Evolutionary conservation across 2,329 filamentous ascomycete species (phyloP).

Genomic region (Magnaporthales sp.): DNA sequence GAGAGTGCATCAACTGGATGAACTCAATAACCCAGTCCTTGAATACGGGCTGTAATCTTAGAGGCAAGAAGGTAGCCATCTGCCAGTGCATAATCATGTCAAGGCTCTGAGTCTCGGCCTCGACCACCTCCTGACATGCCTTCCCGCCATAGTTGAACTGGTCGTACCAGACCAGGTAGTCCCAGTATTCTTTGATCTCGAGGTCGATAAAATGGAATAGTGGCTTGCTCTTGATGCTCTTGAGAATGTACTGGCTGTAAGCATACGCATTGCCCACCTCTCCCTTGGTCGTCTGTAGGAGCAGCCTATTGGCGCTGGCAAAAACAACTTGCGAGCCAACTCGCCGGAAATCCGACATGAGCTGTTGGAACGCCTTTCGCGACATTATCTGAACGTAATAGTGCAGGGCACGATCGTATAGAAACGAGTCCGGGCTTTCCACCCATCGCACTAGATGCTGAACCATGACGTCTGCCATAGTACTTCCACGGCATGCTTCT

Average conservation of each 20-base stretch:
- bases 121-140: slow-evolving; percentile 74
- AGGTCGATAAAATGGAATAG: slow-evolving; percentile 96
- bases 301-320: slow-evolving; percentile 77
- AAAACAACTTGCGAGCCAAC: slow-evolving; percentile 96
- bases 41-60: slow-evolving; percentile 73
- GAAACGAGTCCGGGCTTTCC: slow-evolving; percentile 82
- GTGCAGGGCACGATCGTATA: slow-evolving; percentile 89
- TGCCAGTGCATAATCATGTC: slow-evolving; percentile 98
- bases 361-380: slow-evolving; percentile 89
- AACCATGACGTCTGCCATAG: slow-evolving; percentile 96
- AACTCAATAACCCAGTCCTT: slow-evolving; percentile 92
- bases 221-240: slow-evolving; percentile 91
- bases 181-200: slow-evolving; percentile 98
- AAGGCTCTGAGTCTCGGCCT: slow-evolving; percentile 57
- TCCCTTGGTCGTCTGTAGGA: slow-evolving; percentile 91
- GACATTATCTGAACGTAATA: slow-evolving; percentile 99
- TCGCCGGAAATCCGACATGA: slow-evolving; percentile 93
- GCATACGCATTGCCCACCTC: slow-evolving; percentile 96
- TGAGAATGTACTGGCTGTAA: slow-evolving; percentile 95
- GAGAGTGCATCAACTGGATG: slow-evolving; percentile 82
- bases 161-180: slow-evolving; percentile 98
- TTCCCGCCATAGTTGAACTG: slow-evolving; percentile 98
- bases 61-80: slow-evolving; percentile 79
- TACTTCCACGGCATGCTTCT: slow-evolving; percentile 81
- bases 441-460: slow-evolving; percentile 97